Conservation (phyloP, 2,329 filamentous ascomycete genomes). For the Madurella fahalii region DNA sequence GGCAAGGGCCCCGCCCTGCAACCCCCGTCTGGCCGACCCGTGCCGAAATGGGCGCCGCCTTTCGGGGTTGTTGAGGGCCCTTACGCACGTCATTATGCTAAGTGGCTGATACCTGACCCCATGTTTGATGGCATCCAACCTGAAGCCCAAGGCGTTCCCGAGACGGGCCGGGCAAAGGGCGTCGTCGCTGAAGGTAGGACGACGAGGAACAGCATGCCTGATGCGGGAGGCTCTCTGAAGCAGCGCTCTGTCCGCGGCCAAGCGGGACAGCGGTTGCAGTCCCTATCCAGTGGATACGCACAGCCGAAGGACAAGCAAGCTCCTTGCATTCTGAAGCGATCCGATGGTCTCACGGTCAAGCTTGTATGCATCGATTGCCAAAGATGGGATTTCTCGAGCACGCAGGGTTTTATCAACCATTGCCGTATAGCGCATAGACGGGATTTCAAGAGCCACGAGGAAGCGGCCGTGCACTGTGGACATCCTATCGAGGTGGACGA, state of each 20-base stretch:
- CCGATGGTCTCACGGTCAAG: conserved; percentile 82
- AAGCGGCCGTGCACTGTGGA: conserved; percentile 83
- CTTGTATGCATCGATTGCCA: conserved; percentile 86
- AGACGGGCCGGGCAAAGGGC: conserved; percentile 40
- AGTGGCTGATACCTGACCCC: conserved; percentile 88
- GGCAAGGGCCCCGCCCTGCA: conserved; percentile 70
- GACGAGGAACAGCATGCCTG: conserved; percentile 70
- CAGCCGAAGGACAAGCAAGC: conserved; percentile 76
- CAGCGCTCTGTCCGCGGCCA: conserved; percentile 46
- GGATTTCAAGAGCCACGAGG: conserved; percentile 94
- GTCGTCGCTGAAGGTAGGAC: conserved; percentile 66
- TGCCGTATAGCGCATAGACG: conserved; percentile 92
- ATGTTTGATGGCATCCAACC: conserved; percentile 70
- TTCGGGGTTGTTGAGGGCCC: conserved; percentile 90
- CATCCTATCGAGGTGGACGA: conserved; percentile 72
- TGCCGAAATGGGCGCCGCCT: conserved; percentile 75
- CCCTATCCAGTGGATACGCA: conserved; percentile 66
- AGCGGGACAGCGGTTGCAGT: conserved; percentile 61
- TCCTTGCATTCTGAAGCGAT: conserved; percentile 79
- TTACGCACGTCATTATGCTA: conserved; percentile 89
- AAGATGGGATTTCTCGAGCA: conserved; percentile 88
- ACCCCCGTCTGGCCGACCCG: conserved; percentile 56
- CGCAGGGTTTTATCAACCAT: conserved; percentile 99
- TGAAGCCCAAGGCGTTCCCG: conserved; percentile 41
- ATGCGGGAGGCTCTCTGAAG: conserved; percentile 46